phyloP scores from a whole-genome alignment of 192 early-diverging fungal species.

The Allomyces javanicus region DNA sequence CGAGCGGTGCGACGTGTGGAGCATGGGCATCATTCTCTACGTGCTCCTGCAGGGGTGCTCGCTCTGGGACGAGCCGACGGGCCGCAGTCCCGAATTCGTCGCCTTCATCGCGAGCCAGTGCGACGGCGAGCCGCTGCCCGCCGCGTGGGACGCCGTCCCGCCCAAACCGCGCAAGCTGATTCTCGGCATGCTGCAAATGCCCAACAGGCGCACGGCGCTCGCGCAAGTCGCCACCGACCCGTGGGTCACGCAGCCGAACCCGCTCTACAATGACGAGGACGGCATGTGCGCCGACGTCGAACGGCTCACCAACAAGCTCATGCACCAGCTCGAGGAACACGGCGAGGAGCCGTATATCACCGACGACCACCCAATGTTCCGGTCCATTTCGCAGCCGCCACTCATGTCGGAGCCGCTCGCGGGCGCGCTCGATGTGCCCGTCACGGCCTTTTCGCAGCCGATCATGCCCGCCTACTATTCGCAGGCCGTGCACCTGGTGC shows the following conservation, averaged over 20 bases:
- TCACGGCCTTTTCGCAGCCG: too few relatives aligned
- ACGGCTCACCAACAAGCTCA: conserved; percentile 27
- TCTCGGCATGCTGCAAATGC: background rate
- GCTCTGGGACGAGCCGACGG: conserved; percentile 45
- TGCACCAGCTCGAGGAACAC: conserved; percentile 17
- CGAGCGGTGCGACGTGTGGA: conserved; percentile 46
- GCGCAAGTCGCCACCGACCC: background rate
- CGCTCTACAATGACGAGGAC: conserved; percentile 23
- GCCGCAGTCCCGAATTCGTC: conserved; percentile 34
- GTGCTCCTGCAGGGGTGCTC: conserved; percentile 50
- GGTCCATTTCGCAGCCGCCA: background rate
- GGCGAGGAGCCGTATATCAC: conserved; percentile 10
- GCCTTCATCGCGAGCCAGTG: conserved; percentile 16
- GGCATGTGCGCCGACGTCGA: conserved; percentile 32
- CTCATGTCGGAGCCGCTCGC: too few relatives aligned
- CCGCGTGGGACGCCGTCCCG: conserved; percentile 19
- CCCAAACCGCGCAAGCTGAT: conserved; percentile 9
- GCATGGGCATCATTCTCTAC: conserved; percentile 46
- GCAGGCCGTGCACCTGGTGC: too few relatives aligned
- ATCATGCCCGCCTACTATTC: too few relatives aligned
- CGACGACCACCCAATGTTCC: background rate
- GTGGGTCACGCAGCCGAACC: conserved; percentile 20
- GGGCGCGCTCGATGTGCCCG: too few relatives aligned
- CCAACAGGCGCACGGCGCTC: background rate
- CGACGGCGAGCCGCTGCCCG: conserved; percentile 27